phyloP scores from a whole-genome alignment of 371 early-diverging fungal species.

The Cokeromyces recurvatus region DNA sequence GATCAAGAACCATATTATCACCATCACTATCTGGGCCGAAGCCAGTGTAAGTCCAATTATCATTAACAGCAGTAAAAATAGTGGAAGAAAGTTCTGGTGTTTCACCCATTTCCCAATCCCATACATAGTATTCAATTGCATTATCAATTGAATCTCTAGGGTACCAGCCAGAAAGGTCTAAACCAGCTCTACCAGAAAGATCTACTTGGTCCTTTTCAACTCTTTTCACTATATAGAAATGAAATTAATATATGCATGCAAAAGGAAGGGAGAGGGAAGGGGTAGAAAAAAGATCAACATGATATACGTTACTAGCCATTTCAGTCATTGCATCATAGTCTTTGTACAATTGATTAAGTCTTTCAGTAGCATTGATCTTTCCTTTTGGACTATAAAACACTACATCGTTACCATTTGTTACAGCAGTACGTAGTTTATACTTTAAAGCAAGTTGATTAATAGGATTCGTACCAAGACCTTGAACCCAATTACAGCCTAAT shows the following conservation, averaged over 20 bases:
- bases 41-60: constrained; percentile 22
- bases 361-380: constrained; percentile 22
- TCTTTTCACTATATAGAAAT: constrained; percentile 23
- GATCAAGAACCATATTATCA: constrained; percentile 34
- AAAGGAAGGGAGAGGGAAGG: too few relatives aligned
- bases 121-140: constrained; percentile 40
- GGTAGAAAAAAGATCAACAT: background rate
- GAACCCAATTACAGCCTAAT: constrained; percentile 49
- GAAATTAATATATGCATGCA: too few relatives aligned
- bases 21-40: constrained; percentile 43
- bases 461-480: constrained; percentile 45
- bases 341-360: constrained; percentile 16
- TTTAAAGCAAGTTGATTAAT: constrained; percentile 35
- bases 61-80: constrained; percentile 22
- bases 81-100: constrained; percentile 32
- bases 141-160: constrained; percentile 25
- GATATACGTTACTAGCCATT: constrained; percentile 17
- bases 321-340: constrained; percentile 22
- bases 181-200: constrained; percentile 30
- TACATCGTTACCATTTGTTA: constrained; percentile 30
- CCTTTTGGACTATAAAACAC: constrained; percentile 28
- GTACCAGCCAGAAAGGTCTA: constrained; percentile 34
- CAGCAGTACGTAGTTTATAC: constrained; percentile 23
- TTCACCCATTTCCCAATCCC: constrained; percentile 44
- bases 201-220: constrained; percentile 28